Conservation (phyloP, 345 rosid species). For the Eucalyptus cladocalyx region DNA sequence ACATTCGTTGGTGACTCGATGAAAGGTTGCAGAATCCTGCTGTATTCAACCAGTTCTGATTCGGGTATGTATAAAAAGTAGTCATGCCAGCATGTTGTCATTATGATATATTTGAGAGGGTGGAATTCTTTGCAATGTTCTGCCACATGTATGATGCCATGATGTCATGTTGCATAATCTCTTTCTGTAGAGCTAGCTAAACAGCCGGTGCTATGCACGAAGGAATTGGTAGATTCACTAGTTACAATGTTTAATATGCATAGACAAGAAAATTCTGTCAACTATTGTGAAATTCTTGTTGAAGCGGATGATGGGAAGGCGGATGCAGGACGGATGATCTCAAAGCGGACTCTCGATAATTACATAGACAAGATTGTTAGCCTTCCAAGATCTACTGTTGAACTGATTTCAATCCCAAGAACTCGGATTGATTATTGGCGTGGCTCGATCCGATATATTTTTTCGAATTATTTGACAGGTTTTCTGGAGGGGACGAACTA, state of each 20-base stretch:
- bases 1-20: background rate
- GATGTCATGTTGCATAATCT: background rate
- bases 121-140: background rate
- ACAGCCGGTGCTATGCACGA: background rate
- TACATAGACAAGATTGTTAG: background rate
- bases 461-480: background rate
- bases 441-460: background rate
- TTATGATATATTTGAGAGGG: background rate
- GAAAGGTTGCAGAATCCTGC: background rate
- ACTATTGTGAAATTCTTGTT: background rate
- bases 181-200: background rate
- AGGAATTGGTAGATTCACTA: background rate
- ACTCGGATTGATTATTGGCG: background rate
- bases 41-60: background rate
- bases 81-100: background rate
- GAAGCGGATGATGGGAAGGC: background rate
- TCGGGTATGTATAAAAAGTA: background rate
- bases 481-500: background rate
- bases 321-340: background rate
- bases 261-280: background rate
- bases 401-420: background rate
- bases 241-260: background rate
- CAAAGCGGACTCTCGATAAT: background rate
- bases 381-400: background rate
- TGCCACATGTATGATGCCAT: background rate